Conservation (phyloP, 495 filamentous ascomycete species). For the Diplogelasinospora grovesii region DNA sequence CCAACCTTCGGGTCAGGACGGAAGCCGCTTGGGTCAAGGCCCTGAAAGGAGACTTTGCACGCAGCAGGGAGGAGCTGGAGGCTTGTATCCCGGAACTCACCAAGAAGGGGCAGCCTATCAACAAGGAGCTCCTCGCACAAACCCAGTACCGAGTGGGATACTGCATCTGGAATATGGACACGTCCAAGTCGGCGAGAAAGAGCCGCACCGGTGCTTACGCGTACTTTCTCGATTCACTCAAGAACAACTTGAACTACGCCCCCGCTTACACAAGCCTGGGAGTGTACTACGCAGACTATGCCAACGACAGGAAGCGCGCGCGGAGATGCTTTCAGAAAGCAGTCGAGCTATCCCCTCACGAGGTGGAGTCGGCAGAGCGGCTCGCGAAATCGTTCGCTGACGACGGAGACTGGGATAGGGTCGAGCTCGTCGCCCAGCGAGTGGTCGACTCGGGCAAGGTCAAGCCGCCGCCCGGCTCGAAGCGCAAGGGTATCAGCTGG, state of each 20-base stretch:
- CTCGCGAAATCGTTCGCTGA: slow-evolving; percentile 81
- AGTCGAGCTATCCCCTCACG: slow-evolving; percentile 83
- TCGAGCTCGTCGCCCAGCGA: slow-evolving; percentile 84
- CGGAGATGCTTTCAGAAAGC: slow-evolving; percentile 93
- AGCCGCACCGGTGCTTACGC: slow-evolving; percentile 67
- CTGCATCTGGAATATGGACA: slow-evolving; percentile 79
- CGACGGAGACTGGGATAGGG: slow-evolving; percentile 89
- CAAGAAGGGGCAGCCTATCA: slow-evolving; percentile 28
- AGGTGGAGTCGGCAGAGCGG: slow-evolving; percentile 81
- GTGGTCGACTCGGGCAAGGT: slow-evolving; percentile 90
- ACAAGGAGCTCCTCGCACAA: slow-evolving; percentile 70
- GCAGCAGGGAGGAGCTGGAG: slow-evolving; percentile 61
- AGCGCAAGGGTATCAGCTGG: slow-evolving; percentile 88
- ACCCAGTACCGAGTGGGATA: slow-evolving; percentile 82
- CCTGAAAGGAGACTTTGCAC: slow-evolving; percentile 64
- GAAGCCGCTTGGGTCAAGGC: slow-evolving; percentile 89
- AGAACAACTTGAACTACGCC: slow-evolving; percentile 82
- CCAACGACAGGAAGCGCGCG: slow-evolving; percentile 74
- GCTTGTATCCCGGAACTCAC: slow-evolving; percentile 55
- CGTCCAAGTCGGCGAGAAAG: slow-evolving; percentile 63
- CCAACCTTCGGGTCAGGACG: slow-evolving; percentile 66
- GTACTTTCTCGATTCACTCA: slow-evolving; percentile 75
- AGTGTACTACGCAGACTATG: slow-evolving; percentile 91
- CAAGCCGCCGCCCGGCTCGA: slow-evolving; percentile 81
- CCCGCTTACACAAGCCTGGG: slow-evolving; percentile 91